These are phyloP conservation scores for Vickermania ingenoplastis DNA, from an alignment of 208 protist species.

Conservation along the genomic window DNA sequence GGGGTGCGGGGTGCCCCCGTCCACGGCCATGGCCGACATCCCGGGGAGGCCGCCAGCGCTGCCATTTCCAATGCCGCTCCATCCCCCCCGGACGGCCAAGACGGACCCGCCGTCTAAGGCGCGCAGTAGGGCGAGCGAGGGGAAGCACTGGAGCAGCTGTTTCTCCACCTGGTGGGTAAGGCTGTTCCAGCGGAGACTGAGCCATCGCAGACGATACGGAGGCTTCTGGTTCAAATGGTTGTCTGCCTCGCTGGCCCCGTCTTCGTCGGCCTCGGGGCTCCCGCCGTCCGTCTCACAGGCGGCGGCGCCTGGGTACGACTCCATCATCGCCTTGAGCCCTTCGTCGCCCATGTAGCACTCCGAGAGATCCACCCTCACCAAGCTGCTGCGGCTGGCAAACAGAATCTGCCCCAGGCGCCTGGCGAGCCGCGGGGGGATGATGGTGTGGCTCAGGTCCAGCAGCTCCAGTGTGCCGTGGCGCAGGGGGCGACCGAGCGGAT, in stretches of 20 bases:
- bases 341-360: conserved; percentile 19
- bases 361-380: conserved; percentile 15
- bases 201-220: conserved; percentile 5
- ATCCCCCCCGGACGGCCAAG: too few species aligned
- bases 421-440: conserved; percentile 11
- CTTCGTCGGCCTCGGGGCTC: not conserved
- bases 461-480: conserved; percentile 12
- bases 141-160: not conserved
- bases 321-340: conserved; percentile 10
- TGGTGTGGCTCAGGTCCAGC: conserved; percentile 19
- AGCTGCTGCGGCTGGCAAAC: conserved; percentile 13
- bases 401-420: conserved; percentile 11
- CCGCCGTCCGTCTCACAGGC: too few species aligned
- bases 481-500: not conserved
- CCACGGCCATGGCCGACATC: too few species aligned
- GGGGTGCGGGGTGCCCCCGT: too few species aligned
- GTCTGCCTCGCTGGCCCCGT: not conserved
- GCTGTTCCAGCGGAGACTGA: conserved; percentile 25
- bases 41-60: too few species aligned
- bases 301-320: not conserved
- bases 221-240: not conserved
- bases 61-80: too few species aligned
- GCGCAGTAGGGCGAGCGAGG: not conserved
- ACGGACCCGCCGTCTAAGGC: too few species aligned
- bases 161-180: conserved; percentile 12